These are phyloP conservation scores for Aspergillus steynii DNA, from an alignment of 495 filamentous ascomycete genomes.

Conservation along the genomic window DNA sequence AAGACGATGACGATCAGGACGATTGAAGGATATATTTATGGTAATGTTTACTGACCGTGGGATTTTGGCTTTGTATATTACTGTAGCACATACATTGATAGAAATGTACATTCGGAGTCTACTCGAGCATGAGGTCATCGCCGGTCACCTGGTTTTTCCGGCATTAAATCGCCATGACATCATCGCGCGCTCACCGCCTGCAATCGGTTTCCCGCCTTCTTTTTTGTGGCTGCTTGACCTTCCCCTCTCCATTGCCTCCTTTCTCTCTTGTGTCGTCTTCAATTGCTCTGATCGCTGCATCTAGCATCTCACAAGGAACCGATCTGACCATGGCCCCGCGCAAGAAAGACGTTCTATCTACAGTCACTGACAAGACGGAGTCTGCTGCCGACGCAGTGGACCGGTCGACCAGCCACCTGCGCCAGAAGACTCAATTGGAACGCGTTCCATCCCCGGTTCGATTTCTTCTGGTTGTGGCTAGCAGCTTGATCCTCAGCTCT, in stretches of 20 bases:
- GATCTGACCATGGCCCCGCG: slow-evolving; percentile 19
- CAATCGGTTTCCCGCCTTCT: slow-evolving; percentile 7
- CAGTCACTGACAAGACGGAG: slow-evolving; percentile 10
- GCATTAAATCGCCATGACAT: slow-evolving; percentile 1
- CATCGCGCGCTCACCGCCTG: not conserved
- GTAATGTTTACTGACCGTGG: not conserved
- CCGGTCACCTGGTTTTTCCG: not conserved
- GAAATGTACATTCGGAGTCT: not conserved
- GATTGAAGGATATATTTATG: not conserved
- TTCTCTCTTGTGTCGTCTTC: slow-evolving; percentile 1
- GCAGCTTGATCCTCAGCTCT: slow-evolving; percentile 62
- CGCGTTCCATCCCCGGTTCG: slow-evolving; percentile 50
- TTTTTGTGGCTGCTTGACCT: not conserved
- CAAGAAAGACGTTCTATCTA: slow-evolving; percentile 20
- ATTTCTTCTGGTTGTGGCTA: slow-evolving; percentile 62
- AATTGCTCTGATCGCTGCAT: not conserved
- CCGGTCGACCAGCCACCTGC: slow-evolving; percentile 6
- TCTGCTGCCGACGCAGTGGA: slow-evolving; percentile 5
- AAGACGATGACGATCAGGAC: slow-evolving; percentile 28
- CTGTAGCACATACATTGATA: not conserved
- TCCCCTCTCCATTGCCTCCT: not conserved
- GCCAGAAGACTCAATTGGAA: slow-evolving; percentile 18
- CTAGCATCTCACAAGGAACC: not conserved
- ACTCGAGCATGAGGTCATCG: not conserved
- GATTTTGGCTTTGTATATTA: not conserved